phyloP scores from a whole-genome alignment of 2,329 filamentous ascomycete species.

The Whalleya microplaca region DNA sequence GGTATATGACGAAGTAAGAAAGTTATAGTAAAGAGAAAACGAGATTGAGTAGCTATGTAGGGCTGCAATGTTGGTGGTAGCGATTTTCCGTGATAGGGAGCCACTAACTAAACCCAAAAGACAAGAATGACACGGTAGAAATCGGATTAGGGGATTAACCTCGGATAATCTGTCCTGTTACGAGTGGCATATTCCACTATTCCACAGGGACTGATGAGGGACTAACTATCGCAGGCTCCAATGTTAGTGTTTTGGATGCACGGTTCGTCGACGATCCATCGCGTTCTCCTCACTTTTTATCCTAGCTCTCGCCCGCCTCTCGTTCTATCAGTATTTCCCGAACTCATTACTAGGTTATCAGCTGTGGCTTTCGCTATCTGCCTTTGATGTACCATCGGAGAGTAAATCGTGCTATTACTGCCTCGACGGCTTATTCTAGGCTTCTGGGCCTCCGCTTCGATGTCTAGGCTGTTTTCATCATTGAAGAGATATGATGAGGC shows the following conservation, averaged over 20 bases:
- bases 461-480: not conserved
- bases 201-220: not conserved
- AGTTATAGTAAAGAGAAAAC: too few relatives aligned
- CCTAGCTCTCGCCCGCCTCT: not conserved
- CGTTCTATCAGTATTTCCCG: not conserved
- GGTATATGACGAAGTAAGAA: too few relatives aligned
- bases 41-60: too few relatives aligned
- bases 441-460: not conserved
- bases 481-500: constrained; percentile 6
- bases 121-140: not conserved
- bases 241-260: not conserved
- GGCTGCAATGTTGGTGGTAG: too few relatives aligned
- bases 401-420: not conserved
- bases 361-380: not conserved
- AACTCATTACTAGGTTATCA: not conserved
- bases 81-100: too few relatives aligned
- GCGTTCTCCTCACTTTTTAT: not conserved
- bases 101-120: too few relatives aligned
- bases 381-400: not conserved
- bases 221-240: not conserved
- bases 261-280: not conserved
- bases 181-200: not conserved
- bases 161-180: not conserved
- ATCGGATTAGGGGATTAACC: not conserved
- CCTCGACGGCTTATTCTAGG: not conserved